Evolutionary conservation across 495 filamentous ascomycete species (phyloP).

Genomic region (Trichocladium antarcticum): DNA sequence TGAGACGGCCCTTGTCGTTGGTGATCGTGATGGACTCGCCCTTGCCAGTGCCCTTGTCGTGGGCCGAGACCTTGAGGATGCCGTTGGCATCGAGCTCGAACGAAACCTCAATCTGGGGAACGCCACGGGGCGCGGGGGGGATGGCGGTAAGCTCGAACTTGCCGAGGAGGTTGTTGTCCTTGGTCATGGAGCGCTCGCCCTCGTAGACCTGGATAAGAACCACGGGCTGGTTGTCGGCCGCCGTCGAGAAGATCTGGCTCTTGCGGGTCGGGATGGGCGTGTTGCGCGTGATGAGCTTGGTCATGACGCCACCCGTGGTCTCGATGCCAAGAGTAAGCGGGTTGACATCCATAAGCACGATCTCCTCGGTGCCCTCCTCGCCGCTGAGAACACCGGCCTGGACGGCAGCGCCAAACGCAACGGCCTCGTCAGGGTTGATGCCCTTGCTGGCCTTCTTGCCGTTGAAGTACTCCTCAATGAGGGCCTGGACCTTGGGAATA

Average conservation of each 20-base stretch:
- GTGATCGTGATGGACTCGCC: constrained; percentile 93
- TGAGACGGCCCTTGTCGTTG: constrained; percentile 95
- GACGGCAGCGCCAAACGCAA: constrained; percentile 93
- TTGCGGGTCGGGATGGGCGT: constrained; percentile 94
- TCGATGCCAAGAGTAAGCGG: constrained; percentile 96
- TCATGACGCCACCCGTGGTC: constrained; percentile 97
- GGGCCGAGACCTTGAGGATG: constrained; percentile 89
- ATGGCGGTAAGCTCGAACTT: constrained; percentile 98
- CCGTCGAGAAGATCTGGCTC: constrained; percentile 95
- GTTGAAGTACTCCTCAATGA: constrained; percentile 90
- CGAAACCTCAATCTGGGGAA: constrained; percentile 95
- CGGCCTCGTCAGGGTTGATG: constrained; percentile 97
- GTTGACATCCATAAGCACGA: constrained; percentile 98
- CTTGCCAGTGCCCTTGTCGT: constrained; percentile 96
- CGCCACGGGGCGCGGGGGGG: constrained; percentile 85
- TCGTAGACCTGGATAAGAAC: constrained; percentile 97
- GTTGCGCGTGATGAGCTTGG: constrained; percentile 90
- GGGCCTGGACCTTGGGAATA: constrained; percentile 92
- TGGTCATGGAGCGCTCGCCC: constrained; percentile 91
- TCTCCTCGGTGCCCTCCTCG: constrained; percentile 60
- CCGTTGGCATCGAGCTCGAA: constrained; percentile 97
- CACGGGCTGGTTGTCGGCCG: constrained; percentile 94
- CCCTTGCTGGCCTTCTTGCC: constrained; percentile 96
- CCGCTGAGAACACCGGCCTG: constrained; percentile 92
- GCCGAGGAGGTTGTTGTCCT: constrained; percentile 92